A percentile compares a stretch with the other conserved stretches of the same genome.
These are phyloP conservation scores for Trichosporon asahii DNA, from an alignment of 1,284 basidiomycete species.

Conservation along the genomic window DNA sequence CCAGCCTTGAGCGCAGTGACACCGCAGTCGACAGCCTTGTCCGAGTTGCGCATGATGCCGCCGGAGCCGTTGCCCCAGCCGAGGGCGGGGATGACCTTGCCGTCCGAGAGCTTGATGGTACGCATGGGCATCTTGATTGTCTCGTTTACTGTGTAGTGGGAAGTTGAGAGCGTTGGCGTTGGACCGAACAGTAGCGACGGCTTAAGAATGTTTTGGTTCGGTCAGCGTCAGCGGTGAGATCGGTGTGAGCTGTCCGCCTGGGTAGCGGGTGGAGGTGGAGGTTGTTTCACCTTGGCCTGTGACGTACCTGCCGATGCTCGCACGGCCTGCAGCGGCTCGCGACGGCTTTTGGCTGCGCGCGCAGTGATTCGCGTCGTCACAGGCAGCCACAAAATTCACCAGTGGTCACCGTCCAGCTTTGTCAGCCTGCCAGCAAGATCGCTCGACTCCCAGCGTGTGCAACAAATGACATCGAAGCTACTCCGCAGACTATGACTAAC, in stretches of 20 bases:
- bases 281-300: not conserved
- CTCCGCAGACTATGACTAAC: not conserved
- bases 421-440: not conserved
- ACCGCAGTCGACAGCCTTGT: constrained; percentile 24
- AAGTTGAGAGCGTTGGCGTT: not conserved
- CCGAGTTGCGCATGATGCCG: constrained; percentile 22
- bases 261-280: not conserved
- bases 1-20: constrained; percentile 40
- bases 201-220: not conserved
- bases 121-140: constrained; percentile 8
- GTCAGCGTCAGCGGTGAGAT: not conserved
- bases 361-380: too few relatives aligned
- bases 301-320: not conserved
- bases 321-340: not conserved
- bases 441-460: too few relatives aligned
- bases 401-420: not conserved
- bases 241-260: not conserved
- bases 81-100: constrained; percentile 39
- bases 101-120: constrained; percentile 38
- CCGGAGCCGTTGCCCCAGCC: constrained; percentile 40
- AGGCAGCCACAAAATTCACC: too few relatives aligned
- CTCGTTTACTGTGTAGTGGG: not conserved
- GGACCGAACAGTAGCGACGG: not conserved
- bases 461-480: too few relatives aligned
- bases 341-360: too few relatives aligned